Evolutionary conservation across 140 eudicot genomes (phyloP).

Genomic region (Ambrosia hybrid): DNA sequence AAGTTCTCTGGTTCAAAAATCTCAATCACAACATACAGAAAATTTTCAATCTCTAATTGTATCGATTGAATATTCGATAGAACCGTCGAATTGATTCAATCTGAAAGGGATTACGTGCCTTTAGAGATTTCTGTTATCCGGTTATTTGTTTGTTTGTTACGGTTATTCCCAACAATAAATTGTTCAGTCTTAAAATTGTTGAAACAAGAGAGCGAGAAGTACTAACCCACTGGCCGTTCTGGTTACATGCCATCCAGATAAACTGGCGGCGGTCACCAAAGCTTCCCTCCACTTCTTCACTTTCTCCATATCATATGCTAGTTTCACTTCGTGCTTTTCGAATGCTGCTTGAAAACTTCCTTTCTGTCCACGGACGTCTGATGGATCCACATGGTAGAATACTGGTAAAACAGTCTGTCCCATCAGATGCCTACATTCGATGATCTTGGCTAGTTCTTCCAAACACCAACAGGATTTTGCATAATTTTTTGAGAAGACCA

Average conservation of each 20-base stretch:
- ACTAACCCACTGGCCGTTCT: conserved; percentile 18
- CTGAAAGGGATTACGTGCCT: no score
- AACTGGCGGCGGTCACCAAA: neutral
- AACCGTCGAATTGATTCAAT: no score
- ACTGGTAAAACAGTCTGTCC: conserved; percentile 19
- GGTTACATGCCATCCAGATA: conserved; percentile 20
- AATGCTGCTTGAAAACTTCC: conserved; percentile 9
- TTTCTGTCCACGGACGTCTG: conserved; percentile 12
- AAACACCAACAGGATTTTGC: conserved; percentile 21
- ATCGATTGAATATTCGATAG: no score
- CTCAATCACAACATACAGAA: no score
- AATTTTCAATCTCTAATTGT: no score
- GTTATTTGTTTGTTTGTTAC: no score
- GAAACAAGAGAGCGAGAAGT: neutral
- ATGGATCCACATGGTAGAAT: conserved; percentile 7
- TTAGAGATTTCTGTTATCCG: no score
- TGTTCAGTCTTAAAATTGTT: neutral
- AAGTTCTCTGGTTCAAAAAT: no score
- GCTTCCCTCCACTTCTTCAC: conserved; percentile 25
- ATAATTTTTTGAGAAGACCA: conserved; percentile 14
- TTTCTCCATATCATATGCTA: neutral
- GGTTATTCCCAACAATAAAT: no score
- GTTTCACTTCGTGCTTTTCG: neutral
- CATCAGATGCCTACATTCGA: conserved; percentile 5
- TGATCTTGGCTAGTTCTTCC: conserved; percentile 20